These are phyloP conservation scores for Spiraea crenata DNA, from an alignment of 331 rosid species.

Conservation along the genomic window DNA sequence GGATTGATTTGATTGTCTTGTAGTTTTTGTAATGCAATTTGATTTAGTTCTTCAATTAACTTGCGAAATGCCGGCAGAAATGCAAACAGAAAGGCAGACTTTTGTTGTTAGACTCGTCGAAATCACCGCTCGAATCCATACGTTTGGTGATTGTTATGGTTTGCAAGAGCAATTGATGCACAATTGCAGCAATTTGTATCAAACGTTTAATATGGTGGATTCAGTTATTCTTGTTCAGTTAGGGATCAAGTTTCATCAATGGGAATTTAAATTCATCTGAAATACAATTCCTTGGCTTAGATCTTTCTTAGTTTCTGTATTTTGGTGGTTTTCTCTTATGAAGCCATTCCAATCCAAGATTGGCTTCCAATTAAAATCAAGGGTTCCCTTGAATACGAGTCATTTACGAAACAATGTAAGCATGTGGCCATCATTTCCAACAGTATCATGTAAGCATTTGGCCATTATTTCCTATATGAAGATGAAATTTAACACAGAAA, in stretches of 20 bases:
- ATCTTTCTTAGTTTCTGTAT: too few species aligned
- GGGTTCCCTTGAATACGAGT: too few species aligned
- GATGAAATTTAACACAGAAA: too few species aligned
- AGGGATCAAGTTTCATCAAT: too few species aligned
- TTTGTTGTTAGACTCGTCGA: conserved; percentile 87
- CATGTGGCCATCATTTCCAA: too few species aligned
- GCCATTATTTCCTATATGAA: too few species aligned
- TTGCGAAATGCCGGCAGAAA: conserved; percentile 67
- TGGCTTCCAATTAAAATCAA: too few species aligned
- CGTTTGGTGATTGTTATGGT: conserved; percentile 91
- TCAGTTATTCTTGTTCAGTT: neutral
- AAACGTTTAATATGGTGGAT: neutral
- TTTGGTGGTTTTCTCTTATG: too few species aligned
- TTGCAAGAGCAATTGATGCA: conserved; percentile 25
- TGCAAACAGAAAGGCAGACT: conserved; percentile 97
- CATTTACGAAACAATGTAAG: too few species aligned
- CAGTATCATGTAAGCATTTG: too few species aligned
- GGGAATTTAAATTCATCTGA: neutral
- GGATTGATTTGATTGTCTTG: neutral
- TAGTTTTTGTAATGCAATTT: neutral
- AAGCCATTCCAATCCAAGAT: too few species aligned
- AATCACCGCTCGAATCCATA: conserved; percentile 84
- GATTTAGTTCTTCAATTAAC: neutral
- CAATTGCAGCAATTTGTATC: neutral
- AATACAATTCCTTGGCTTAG: neutral